phyloP scores from a whole-genome alignment of 2,329 filamentous ascomycete species.

The Scedosporium dehoogii region DNA sequence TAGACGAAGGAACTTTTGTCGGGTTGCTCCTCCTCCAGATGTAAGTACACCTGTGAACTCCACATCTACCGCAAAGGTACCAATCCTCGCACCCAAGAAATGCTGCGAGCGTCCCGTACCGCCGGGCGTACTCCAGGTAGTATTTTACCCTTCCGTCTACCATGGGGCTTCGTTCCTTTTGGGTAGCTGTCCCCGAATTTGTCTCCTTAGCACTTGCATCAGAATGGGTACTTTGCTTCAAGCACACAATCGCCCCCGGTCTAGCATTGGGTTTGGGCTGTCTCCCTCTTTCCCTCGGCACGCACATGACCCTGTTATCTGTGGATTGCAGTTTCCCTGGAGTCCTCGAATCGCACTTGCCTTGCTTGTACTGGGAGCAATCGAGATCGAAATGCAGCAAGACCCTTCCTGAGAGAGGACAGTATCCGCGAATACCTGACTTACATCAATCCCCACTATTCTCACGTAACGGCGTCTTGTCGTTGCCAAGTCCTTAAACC shows the following conservation, averaged over 20 bases:
- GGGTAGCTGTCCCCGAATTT: not conserved
- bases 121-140: not conserved
- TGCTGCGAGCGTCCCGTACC: not conserved
- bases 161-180: not conserved
- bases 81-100: not conserved
- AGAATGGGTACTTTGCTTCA: not conserved
- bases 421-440: no score
- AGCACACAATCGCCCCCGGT: not conserved
- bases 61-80: not conserved
- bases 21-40: not conserved
- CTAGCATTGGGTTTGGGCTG: not conserved
- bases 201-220: not conserved
- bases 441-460: not conserved
- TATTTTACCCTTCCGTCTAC: not conserved
- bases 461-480: not conserved
- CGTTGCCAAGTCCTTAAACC: not conserved
- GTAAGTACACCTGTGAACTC: not conserved
- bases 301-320: not conserved
- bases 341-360: not conserved
- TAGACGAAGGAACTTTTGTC: conserved; percentile 7
- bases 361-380: not conserved
- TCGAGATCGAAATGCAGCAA: no score
- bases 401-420: no score
- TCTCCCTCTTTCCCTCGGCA: not conserved
- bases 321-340: not conserved